These are phyloP conservation scores for Graphilbum fragrans DNA, from an alignment of 2,329 filamentous ascomycete genomes.

Conservation along the genomic window DNA sequence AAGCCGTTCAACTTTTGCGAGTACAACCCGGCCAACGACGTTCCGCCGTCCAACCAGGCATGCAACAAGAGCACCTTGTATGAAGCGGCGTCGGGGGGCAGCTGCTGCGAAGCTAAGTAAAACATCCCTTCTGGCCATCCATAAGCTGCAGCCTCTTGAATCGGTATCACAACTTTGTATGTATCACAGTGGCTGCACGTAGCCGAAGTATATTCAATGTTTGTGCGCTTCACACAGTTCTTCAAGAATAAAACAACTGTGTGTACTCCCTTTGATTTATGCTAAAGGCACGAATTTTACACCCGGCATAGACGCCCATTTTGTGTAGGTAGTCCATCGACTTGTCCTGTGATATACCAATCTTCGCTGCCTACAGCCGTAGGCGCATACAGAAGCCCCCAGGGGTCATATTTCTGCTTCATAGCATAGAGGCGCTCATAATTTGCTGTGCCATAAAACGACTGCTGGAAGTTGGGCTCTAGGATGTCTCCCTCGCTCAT, in stretches of 20 bases:
- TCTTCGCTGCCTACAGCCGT: constrained; percentile 13
- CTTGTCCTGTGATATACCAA: constrained; percentile 13
- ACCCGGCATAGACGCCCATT: constrained; percentile 10
- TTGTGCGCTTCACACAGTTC: no score
- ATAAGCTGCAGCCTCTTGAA: no score
- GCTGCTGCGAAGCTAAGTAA: no score
- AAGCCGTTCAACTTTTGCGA: constrained; percentile 43
- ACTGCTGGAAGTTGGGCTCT: constrained; percentile 19
- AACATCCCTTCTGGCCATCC: no score
- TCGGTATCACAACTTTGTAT: no score
- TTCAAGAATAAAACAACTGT: no score
- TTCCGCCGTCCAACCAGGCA: constrained; percentile 26
- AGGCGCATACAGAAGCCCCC: constrained; percentile 16
- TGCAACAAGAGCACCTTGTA: constrained; percentile 20
- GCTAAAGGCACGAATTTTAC: no score
- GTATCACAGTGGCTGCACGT: no score
- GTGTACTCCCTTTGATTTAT: no score
- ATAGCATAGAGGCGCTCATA: constrained; percentile 17
- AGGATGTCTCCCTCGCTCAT: constrained; percentile 25
- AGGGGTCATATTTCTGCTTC: constrained; percentile 21
- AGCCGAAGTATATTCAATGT: no score
- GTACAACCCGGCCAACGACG: constrained; percentile 36
- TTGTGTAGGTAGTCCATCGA: constrained; percentile 10
- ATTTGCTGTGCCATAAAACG: constrained; percentile 20
- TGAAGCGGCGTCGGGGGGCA: background rate